phyloP scores from a whole-genome alignment of 2,329 filamentous ascomycete species.

The Penicillium corylophilum region DNA sequence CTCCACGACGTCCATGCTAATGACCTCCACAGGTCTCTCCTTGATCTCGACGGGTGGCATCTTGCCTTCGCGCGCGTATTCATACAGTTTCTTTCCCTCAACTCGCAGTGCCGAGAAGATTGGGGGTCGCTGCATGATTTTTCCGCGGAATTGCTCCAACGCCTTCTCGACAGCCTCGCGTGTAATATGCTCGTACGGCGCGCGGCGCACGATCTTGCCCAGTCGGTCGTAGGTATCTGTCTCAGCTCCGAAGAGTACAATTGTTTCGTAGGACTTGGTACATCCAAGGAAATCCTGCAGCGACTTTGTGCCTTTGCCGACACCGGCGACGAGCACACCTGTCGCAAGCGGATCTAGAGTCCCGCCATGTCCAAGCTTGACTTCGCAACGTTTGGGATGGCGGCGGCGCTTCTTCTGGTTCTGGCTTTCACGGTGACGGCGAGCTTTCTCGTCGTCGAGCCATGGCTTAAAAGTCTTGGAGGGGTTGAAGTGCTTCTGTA shows the following conservation, averaged over 20 bases:
- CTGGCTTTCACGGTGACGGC: constrained; percentile 57
- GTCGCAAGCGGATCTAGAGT: constrained; percentile 93
- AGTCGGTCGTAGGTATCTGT: constrained; percentile 90
- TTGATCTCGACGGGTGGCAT: constrained; percentile 82
- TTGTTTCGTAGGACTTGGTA: constrained; percentile 89
- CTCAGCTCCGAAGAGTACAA: constrained; percentile 84
- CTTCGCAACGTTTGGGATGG: constrained; percentile 59
- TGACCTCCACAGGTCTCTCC: constrained; percentile 73
- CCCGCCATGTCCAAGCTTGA: constrained; percentile 95
- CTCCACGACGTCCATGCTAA: constrained; percentile 75
- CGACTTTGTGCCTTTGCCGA: constrained; percentile 83
- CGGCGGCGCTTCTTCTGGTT: constrained; percentile 61
- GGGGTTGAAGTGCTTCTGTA: constrained; percentile 79
- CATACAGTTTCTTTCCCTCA: constrained; percentile 90
- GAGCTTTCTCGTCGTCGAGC: constrained; percentile 62
- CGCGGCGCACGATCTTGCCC: constrained; percentile 76
- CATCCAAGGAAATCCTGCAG: constrained; percentile 77
- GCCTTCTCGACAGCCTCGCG: constrained; percentile 74
- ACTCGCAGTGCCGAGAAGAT: constrained; percentile 92
- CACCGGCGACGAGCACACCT: constrained; percentile 83
- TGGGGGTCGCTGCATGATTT: constrained; percentile 84
- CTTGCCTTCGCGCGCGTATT: constrained; percentile 89
- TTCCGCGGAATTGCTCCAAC: constrained; percentile 72
- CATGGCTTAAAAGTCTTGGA: constrained; percentile 77
- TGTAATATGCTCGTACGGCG: constrained; percentile 78